phyloP scores from a whole-genome alignment of 768 basidiomycete genomes.

The Russula emetica region DNA sequence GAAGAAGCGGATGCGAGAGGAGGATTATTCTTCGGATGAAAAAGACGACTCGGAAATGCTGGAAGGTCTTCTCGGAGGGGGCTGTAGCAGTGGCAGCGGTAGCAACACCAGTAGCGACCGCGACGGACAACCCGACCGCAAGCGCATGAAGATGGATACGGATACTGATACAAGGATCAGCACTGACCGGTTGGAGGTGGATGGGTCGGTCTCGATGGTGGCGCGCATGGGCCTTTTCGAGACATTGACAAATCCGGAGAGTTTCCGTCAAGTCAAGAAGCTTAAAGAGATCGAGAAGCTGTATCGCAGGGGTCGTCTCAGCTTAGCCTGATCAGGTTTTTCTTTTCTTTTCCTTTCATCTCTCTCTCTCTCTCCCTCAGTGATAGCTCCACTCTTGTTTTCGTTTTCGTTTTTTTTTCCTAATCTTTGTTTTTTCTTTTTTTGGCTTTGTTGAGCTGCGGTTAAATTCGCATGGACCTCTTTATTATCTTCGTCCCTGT shows the following conservation, averaged over 20 bases:
- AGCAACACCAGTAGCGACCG: background rate
- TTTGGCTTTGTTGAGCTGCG: background rate
- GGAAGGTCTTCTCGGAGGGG: background rate
- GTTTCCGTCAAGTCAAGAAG: background rate
- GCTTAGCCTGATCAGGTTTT: background rate
- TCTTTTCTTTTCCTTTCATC: background rate
- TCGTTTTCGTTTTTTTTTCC: too few relatives aligned
- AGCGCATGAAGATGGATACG: conserved; percentile 4
- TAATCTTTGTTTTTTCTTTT: background rate
- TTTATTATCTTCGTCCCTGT: background rate
- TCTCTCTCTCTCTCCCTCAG: background rate
- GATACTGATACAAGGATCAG: conserved; percentile 1
- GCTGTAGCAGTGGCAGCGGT: background rate
- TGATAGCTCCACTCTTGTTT: background rate
- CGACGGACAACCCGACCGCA: background rate
- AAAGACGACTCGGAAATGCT: too few relatives aligned
- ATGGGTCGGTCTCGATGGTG: background rate
- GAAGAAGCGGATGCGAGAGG: conserved; percentile 19
- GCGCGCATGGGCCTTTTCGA: background rate
- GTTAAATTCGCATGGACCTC: conserved; percentile 9
- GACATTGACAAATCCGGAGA: background rate
- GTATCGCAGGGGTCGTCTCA: background rate
- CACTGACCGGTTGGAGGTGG: background rate
- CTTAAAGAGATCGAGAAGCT: conserved; percentile 4
- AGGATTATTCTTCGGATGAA: background rate